These are phyloP conservation scores for Apiospora koreana DNA, from an alignment of 2,329 filamentous ascomycete genomes.

Conservation along the genomic window DNA sequence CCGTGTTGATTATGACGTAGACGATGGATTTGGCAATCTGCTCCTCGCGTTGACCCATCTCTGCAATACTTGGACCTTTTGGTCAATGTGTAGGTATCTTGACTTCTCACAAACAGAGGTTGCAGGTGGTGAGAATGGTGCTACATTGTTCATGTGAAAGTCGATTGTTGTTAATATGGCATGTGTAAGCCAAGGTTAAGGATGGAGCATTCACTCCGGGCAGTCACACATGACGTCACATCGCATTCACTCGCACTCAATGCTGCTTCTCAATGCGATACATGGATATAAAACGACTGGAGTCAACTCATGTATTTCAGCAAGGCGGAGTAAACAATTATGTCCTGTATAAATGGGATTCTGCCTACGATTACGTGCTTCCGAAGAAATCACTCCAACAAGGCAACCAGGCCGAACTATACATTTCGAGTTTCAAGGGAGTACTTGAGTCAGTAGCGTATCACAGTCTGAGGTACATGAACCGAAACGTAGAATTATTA, in stretches of 20 bases:
- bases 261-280: too few species aligned
- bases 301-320: too few species aligned
- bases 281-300: too few species aligned
- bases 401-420: too few species aligned
- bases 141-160: background rate
- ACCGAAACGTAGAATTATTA: too few species aligned
- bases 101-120: background rate
- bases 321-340: too few species aligned
- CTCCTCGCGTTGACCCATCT: constrained; percentile 29
- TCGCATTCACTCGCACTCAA: background rate
- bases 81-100: background rate
- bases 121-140: background rate
- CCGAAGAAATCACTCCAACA: too few species aligned
- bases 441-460: too few species aligned
- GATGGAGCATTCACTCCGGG: background rate
- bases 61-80: background rate
- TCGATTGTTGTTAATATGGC: background rate
- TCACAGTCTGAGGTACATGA: too few species aligned
- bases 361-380: too few species aligned
- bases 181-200: background rate
- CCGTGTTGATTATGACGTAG: constrained; percentile 34
- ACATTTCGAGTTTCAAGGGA: too few species aligned
- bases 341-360: too few species aligned
- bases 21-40: constrained; percentile 43
- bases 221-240: background rate